These are phyloP conservation scores for Eugenia klotzschiana DNA, from an alignment of 441 rosid genomes.

Conservation along the genomic window DNA sequence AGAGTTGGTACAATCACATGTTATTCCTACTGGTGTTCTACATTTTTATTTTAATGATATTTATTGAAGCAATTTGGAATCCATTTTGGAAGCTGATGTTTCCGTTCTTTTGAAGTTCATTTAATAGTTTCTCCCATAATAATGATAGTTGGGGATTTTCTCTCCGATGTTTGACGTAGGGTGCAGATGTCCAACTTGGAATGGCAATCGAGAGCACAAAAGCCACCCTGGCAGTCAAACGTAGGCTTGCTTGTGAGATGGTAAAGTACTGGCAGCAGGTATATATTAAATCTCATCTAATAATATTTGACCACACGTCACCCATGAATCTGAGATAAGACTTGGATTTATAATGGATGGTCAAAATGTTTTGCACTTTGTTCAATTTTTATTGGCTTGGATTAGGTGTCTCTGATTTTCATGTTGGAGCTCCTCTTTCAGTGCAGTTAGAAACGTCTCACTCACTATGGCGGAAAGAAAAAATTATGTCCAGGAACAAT, in stretches of 20 bases:
- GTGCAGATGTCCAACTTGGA: constrained; percentile 26
- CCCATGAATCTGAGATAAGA: background rate
- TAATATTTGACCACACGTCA: background rate
- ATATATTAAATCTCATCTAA: background rate
- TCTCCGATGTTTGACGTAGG: constrained; percentile 1
- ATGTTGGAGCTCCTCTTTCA: background rate
- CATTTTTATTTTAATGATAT: background rate
- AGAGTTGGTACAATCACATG: background rate
- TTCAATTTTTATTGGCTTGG: background rate
- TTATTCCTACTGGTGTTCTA: background rate
- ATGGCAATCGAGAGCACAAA: constrained; percentile 25
- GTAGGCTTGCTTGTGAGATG: constrained; percentile 33
- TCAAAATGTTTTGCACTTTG: background rate
- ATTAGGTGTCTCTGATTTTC: background rate
- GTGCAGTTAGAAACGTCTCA: background rate
- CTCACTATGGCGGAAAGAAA: background rate
- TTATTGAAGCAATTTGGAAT: background rate
- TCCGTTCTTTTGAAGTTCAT: background rate
- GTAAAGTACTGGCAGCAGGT: constrained; percentile 34
- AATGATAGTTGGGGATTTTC: background rate
- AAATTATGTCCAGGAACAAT: background rate
- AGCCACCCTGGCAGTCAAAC: constrained; percentile 32
- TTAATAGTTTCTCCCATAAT: background rate
- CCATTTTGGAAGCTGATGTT: background rate
- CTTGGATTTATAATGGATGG: background rate